phyloP scores from a whole-genome alignment of 1,139 yeast genomes.

The Keqinozyma sinolaborantium region DNA sequence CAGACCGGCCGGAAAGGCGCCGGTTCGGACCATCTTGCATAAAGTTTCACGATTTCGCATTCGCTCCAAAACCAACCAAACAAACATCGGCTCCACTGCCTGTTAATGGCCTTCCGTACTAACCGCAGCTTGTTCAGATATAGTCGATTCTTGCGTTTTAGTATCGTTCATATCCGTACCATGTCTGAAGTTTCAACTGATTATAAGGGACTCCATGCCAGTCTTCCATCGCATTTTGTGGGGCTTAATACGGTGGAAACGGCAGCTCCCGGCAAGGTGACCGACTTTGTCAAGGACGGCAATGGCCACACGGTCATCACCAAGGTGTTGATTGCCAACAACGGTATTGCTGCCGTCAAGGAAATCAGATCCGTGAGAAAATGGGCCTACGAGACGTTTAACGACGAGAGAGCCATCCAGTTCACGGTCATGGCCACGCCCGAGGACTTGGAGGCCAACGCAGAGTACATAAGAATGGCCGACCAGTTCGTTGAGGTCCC shows the following conservation, averaged over 20 bases:
- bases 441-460: constrained; percentile 93
- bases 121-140: background rate
- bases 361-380: constrained; percentile 95
- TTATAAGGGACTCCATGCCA: constrained; percentile 27
- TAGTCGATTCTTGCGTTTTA: background rate
- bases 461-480: constrained; percentile 98
- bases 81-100: too few species aligned
- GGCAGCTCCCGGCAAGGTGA: constrained; percentile 73
- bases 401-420: constrained; percentile 88
- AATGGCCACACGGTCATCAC: constrained; percentile 96
- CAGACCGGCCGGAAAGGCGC: too few species aligned
- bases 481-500: constrained; percentile 98
- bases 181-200: constrained; percentile 12
- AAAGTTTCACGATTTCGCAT: too few species aligned
- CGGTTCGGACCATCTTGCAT: too few species aligned
- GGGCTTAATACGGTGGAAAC: constrained; percentile 73
- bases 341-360: constrained; percentile 98
- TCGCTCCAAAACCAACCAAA: too few species aligned
- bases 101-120: background rate
- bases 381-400: constrained; percentile 99
- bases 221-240: constrained; percentile 67
- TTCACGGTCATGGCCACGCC: constrained; percentile 99
- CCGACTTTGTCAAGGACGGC: constrained; percentile 79
- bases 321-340: constrained; percentile 87
- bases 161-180: background rate